These are phyloP conservation scores for Termitomyces sp. DNA, from an alignment of 768 basidiomycete species.

Conservation along the genomic window DNA sequence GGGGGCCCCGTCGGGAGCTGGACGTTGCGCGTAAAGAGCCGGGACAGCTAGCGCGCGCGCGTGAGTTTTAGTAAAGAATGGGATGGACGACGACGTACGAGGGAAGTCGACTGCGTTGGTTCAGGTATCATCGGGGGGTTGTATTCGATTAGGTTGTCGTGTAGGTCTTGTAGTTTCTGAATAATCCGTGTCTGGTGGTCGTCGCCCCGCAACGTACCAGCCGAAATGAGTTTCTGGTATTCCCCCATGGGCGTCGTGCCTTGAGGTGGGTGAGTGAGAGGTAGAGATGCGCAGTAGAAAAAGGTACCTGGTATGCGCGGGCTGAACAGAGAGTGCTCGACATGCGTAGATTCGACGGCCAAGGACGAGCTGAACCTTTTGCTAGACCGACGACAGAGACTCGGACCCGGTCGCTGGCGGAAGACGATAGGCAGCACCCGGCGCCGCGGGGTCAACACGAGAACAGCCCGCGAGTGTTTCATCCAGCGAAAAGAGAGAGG, in stretches of 20 bases:
- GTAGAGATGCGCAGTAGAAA: too few relatives aligned
- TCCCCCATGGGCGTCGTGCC: constrained; percentile 34
- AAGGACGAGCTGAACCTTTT: constrained; percentile 31
- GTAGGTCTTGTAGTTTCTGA: constrained; percentile 71
- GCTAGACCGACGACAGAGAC: too few relatives aligned
- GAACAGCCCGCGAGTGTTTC: constrained; percentile 26
- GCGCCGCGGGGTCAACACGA: constrained; percentile 13
- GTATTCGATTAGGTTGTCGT: constrained; percentile 67
- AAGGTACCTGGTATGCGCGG: too few relatives aligned
- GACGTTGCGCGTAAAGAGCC: constrained; percentile 36
- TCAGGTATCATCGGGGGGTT: constrained; percentile 59
- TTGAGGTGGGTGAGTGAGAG: not conserved
- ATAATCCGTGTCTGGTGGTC: constrained; percentile 83
- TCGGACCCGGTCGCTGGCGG: constrained; percentile 12
- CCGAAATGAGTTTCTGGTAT: constrained; percentile 40
- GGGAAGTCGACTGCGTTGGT: constrained; percentile 28
- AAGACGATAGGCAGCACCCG: constrained; percentile 12
- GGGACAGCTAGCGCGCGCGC: constrained; percentile 38
- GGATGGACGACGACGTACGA: too few relatives aligned
- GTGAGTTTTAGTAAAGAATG: too few relatives aligned
- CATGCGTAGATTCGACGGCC: constrained; percentile 21
- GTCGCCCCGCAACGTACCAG: constrained; percentile 62
- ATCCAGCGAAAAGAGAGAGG: constrained; percentile 9
- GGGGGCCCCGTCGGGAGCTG: constrained; percentile 35
- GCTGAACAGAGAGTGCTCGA: constrained; percentile 19